Evolutionary conservation across 306 rosid species (phyloP), one percentile per base, ranked within the genome.

Genomic region (Vigna angularis): DNA sequence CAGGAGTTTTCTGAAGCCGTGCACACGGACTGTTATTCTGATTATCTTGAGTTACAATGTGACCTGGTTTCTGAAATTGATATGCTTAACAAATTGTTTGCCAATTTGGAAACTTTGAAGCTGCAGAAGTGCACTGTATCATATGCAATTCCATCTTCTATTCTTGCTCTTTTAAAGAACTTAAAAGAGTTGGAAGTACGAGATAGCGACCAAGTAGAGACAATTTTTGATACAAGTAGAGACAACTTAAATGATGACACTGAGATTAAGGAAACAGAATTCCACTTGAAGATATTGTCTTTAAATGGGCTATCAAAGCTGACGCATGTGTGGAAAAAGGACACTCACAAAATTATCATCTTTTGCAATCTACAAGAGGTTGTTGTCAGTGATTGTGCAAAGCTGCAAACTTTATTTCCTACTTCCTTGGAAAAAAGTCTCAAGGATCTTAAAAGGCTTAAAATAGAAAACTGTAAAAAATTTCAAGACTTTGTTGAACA

Each of bases 111-210:
- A 78, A 30, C 30, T 9, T 9, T 78, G 45, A 56, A 32, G 44
- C 45, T 78, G 64, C 5, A 34, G 32, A 34, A 59, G 1, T 59
- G 71, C 15, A 15, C 1, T 9, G 11, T 9, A 6, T 34, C 55
- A 48, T 45, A 0, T 59, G 77, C 45, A 15, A 70, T 79, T 62
- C 73, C 77, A n/a, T 55, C 52, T 9, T 0, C 0, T 30, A 50
- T 73, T n/a, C 26, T 81, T 48, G 4, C 28, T 74, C 10, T 0
- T 22, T 58, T 74, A 2, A 58, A 48, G 10, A 74, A 45, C 40
- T 36, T 81, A 4, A 14, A 81, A 48, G 56, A 68, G 5, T 17
- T 81, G 66, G 0, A 48, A 12, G 76, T 81, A 10, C 10, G 2
- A 3, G 0, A 4, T 5, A 34, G 40, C 10, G 1, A 1, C 6